These are phyloP conservation scores for Daldinia decipiens DNA, from an alignment of 495 filamentous ascomycete species.

Conservation along the genomic window DNA sequence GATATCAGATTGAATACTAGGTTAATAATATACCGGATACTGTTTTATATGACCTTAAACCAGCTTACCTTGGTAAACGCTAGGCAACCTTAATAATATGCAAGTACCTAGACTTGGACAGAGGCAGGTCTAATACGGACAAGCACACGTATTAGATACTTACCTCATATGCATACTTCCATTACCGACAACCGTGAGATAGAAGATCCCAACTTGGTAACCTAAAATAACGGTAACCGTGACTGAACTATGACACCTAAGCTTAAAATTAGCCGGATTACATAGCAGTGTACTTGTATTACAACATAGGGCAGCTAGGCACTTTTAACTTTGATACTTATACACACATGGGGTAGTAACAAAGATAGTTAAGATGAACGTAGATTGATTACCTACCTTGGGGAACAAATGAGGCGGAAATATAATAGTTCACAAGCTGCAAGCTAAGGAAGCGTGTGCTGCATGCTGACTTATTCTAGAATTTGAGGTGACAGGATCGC, in stretches of 20 bases:
- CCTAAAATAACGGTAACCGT: conserved; percentile 5
- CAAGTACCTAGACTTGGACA: neutral
- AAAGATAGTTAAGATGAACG: neutral
- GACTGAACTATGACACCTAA: neutral
- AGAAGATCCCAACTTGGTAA: neutral
- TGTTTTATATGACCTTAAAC: neutral
- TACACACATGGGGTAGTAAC: too few relatives aligned
- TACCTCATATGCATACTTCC: neutral
- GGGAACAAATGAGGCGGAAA: neutral
- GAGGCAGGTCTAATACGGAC: neutral
- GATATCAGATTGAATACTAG: neutral
- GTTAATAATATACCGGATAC: neutral
- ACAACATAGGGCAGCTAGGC: neutral
- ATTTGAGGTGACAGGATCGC: neutral
- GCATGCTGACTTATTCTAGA: conserved; percentile 8
- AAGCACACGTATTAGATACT: too few relatives aligned
- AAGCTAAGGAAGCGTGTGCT: neutral
- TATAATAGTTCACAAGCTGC: neutral
- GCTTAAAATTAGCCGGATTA: conserved; percentile 8
- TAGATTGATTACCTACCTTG: neutral
- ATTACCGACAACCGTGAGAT: neutral
- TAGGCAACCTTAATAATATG: neutral
- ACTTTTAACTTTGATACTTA: neutral
- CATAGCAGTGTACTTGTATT: neutral
- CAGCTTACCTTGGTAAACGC: neutral